A percentile compares a stretch with the other conserved stretches of the same genome.
Evolutionary conservation across 1,284 basidiomycete species (phyloP).

Genomic region (Mycena sp.): DNA sequence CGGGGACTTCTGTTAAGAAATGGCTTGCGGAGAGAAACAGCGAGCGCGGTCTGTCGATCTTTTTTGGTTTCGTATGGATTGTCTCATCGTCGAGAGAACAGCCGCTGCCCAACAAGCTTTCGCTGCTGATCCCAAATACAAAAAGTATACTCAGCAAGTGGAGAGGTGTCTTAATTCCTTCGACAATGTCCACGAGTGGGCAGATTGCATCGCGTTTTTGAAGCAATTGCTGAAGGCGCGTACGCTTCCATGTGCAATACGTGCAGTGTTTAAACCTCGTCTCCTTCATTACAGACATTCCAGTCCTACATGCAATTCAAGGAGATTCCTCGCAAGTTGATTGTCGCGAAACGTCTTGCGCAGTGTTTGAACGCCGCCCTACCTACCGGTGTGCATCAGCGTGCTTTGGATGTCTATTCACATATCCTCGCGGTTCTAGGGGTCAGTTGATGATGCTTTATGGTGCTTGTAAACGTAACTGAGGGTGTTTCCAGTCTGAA

Average conservation of each 20-base stretch:
- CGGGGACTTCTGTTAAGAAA: slow-evolving; percentile 44
- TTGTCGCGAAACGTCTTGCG: slow-evolving; percentile 94
- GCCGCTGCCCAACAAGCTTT: slow-evolving; percentile 60
- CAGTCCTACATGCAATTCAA: slow-evolving; percentile 93
- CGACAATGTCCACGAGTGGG: slow-evolving; percentile 98
- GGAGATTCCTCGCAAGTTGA: slow-evolving; percentile 94
- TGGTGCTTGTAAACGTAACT: background rate
- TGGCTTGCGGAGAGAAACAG: slow-evolving; percentile 49
- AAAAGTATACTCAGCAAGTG: slow-evolving; percentile 92
- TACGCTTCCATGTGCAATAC: slow-evolving; percentile 6
- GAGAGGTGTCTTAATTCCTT: slow-evolving; percentile 94
- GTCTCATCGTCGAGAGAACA: slow-evolving; percentile 32
- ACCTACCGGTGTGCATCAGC: slow-evolving; percentile 96
- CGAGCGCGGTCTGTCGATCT: slow-evolving; percentile 55
- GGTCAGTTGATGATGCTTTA: slow-evolving; percentile 62
- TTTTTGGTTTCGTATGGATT: slow-evolving; percentile 6
- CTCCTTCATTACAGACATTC: slow-evolving; percentile 69
- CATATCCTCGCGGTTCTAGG: slow-evolving; percentile 93
- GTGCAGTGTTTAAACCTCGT: background rate
- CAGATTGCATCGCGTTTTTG: slow-evolving; percentile 98
- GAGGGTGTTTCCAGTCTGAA: slow-evolving; percentile 68
- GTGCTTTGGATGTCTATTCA: slow-evolving; percentile 94
- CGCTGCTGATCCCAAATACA: slow-evolving; percentile 91
- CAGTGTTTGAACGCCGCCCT: slow-evolving; percentile 98
- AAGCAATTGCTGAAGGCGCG: slow-evolving; percentile 93